Percentiles rank a stretch among this genome's conserved stretches.
Evolutionary conservation across 495 filamentous ascomycete genomes (phyloP).

Genomic region (Aspergillus taichungensis): DNA sequence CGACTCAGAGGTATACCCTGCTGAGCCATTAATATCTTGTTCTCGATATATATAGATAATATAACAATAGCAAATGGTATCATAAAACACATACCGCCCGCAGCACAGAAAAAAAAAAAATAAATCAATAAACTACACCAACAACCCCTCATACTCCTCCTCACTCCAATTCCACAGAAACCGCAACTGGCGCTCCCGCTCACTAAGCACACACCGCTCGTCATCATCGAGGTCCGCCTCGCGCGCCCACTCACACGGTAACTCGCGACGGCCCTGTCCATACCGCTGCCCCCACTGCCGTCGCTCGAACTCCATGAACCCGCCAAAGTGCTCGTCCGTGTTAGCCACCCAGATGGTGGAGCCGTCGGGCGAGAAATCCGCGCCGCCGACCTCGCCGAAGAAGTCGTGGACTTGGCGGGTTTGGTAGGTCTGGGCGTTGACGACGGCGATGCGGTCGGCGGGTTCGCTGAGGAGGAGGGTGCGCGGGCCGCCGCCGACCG

Average conservation of each 20-base stretch:
- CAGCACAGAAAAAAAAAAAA: no score
- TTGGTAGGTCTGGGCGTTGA: conserved; percentile 61
- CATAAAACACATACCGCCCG: no score
- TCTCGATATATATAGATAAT: no score
- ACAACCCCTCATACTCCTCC: conserved; percentile 29
- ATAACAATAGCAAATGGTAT: no score
- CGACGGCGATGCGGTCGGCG: conserved; percentile 71
- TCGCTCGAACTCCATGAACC: conserved; percentile 69
- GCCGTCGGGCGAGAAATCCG: conserved; percentile 65
- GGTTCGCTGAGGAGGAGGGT: conserved; percentile 75
- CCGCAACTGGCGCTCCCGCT: conserved; percentile 24
- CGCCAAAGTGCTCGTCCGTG: conserved; percentile 65
- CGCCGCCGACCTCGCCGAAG: conserved; percentile 78
- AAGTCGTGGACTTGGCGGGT: conserved; percentile 71
- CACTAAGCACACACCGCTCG: conserved; percentile 24
- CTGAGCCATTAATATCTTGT: no score
- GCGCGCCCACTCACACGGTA: conserved; percentile 30
- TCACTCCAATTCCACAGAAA: conserved; percentile 26
- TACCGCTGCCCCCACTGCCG: conserved; percentile 32
- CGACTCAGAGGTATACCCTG: no score
- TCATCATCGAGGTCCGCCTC: conserved; percentile 30
- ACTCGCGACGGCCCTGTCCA: conserved; percentile 14
- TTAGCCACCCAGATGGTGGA: conserved; percentile 64
- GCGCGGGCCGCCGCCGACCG: conserved; percentile 62
- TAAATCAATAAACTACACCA: conserved; percentile 10